phyloP scores from a whole-genome alignment of 2,329 filamentous ascomycete genomes.

The Sclerotinia nivalis region DNA sequence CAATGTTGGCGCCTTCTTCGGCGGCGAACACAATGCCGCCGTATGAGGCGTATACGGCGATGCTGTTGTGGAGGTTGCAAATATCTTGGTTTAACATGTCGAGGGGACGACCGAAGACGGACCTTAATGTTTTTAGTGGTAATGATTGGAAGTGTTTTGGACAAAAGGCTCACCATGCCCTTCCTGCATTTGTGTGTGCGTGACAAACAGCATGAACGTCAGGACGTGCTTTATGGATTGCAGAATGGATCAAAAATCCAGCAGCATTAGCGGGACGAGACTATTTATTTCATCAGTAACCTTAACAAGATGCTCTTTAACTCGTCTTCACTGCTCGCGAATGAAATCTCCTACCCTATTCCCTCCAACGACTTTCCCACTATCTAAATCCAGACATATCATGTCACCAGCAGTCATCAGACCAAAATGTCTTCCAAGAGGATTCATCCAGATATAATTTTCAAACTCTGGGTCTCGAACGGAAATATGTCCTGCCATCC shows the following conservation, averaged over 20 bases:
- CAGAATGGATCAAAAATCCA: slow-evolving; percentile 69
- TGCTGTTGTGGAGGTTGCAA: slow-evolving; percentile 63
- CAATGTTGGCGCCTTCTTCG: slow-evolving; percentile 66
- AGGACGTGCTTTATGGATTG: slow-evolving; percentile 64
- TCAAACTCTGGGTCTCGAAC: slow-evolving; percentile 65
- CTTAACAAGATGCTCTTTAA: not conserved
- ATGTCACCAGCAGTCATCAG: slow-evolving; percentile 65
- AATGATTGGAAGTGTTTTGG: not conserved
- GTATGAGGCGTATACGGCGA: slow-evolving; percentile 65
- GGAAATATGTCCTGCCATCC: slow-evolving; percentile 68
- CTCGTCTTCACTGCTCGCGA: not conserved
- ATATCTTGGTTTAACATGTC: slow-evolving; percentile 73
- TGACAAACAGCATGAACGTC: slow-evolving; percentile 69
- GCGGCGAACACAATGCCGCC: slow-evolving; percentile 62
- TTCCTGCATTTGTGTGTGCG: slow-evolving; percentile 64
- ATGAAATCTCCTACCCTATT: slow-evolving; percentile 46
- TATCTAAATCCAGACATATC: slow-evolving; percentile 62
- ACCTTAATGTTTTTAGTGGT: slow-evolving; percentile 53
- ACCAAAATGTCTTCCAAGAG: slow-evolving; percentile 63
- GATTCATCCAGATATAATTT: slow-evolving; percentile 69
- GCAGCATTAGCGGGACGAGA: slow-evolving; percentile 63
- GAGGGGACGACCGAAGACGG: slow-evolving; percentile 61
- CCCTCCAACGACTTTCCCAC: slow-evolving; percentile 63
- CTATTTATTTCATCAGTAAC: slow-evolving; percentile 24
- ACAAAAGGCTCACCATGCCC: slow-evolving; percentile 37